Evolutionary conservation across 1,284 basidiomycete genomes (phyloP).

Genomic region (Ganoderma leucocontextum): DNA sequence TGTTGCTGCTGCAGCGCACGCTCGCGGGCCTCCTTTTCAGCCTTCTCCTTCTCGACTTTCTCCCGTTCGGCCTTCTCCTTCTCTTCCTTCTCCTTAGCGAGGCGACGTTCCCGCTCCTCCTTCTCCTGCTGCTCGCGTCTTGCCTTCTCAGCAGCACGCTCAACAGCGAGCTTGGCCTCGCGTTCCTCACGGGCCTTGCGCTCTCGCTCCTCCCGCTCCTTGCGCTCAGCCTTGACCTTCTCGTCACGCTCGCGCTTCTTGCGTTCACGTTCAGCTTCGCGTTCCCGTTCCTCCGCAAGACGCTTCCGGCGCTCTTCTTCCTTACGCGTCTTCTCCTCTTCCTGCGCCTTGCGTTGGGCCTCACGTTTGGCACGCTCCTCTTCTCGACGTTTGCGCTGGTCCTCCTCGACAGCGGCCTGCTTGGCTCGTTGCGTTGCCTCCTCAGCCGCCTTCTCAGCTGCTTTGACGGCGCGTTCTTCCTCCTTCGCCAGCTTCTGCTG

Average conservation of each 20-base stretch:
- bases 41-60: slow-evolving; percentile 60
- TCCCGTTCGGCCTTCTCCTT: slow-evolving; percentile 68
- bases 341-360: slow-evolving; percentile 74
- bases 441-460: slow-evolving; percentile 85
- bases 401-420: slow-evolving; percentile 69
- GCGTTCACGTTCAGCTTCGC: slow-evolving; percentile 70
- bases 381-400: slow-evolving; percentile 73
- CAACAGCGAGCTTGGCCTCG: slow-evolving; percentile 57
- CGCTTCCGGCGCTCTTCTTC: slow-evolving; percentile 82
- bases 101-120: slow-evolving; percentile 65
- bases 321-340: slow-evolving; percentile 81
- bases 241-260: slow-evolving; percentile 73
- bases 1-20: slow-evolving; percentile 49
- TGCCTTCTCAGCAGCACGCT: slow-evolving; percentile 56
- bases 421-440: slow-evolving; percentile 76
- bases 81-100: slow-evolving; percentile 60
- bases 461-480: slow-evolving; percentile 83
- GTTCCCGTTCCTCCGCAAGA: slow-evolving; percentile 72
- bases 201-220: slow-evolving; percentile 72
- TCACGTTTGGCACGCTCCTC: slow-evolving; percentile 80
- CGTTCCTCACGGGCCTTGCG: slow-evolving; percentile 65
- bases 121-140: slow-evolving; percentile 64
- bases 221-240: slow-evolving; percentile 65
- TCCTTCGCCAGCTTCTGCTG: slow-evolving; percentile 93
- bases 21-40: slow-evolving; percentile 51